A percentile compares a stretch with the other conserved stretches of the same genome.
phyloP scores from a whole-genome alignment of 371 early-diverging fungal species.

The Apophysomyces ossiformis region DNA sequence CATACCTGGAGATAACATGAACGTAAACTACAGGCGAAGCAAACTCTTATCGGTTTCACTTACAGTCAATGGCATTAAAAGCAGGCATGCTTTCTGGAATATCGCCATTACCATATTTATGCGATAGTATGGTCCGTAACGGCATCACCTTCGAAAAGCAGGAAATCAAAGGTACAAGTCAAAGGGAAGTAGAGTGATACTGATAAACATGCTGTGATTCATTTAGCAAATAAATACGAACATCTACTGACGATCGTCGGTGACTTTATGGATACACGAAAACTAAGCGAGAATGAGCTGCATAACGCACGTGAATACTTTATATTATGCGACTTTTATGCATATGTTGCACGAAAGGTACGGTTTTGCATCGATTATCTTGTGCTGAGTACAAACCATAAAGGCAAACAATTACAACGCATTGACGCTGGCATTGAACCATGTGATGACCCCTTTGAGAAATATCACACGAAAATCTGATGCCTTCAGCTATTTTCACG shows the following conservation, averaged over 20 bases:
- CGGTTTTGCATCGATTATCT: too few species aligned
- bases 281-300: slow-evolving; percentile 22
- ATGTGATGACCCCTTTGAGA: slow-evolving; percentile 30
- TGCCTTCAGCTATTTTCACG: slow-evolving; percentile 32
- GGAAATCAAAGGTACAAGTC: slow-evolving; percentile 24
- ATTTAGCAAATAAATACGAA: slow-evolving; percentile 21
- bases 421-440: slow-evolving; percentile 33
- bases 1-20: too few species aligned
- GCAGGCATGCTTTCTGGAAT: slow-evolving; percentile 16
- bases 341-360: slow-evolving; percentile 46
- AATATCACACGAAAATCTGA: slow-evolving; percentile 9
- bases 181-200: not conserved
- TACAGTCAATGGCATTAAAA: slow-evolving; percentile 28
- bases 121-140: slow-evolving; percentile 39
- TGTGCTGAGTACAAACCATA: not conserved
- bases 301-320: slow-evolving; percentile 41
- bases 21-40: not conserved
- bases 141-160: slow-evolving; percentile 42
- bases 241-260: slow-evolving; percentile 29
- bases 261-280: slow-evolving; percentile 20
- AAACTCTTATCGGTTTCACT: slow-evolving; percentile 18
- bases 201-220: not conserved
- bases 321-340: slow-evolving; percentile 43
- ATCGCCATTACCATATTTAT: slow-evolving; percentile 16
- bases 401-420: slow-evolving; percentile 36